Base-by-base conservation (phyloP, 1,139 yeast genomes). In the Candida tropicalis region DNA sequence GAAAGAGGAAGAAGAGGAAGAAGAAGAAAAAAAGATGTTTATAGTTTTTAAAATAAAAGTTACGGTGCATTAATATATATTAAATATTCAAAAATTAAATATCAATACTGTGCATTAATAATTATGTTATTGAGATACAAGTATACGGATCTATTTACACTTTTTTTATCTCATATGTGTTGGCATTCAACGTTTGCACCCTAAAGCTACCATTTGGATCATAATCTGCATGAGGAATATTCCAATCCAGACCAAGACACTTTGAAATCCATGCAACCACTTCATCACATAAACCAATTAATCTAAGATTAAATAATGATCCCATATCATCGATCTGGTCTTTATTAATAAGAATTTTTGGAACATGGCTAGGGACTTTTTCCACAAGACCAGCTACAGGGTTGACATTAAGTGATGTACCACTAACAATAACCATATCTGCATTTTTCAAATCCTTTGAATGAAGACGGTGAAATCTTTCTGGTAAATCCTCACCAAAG, bases 371-470 rank as follows among this genome's bases (percentile, higher is more conserved):
- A 0, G 86, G 84, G 3, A 89, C 63, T 62, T 81, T 73, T 48
- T 88, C 82, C 11, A 89, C 88, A 37, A 90, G 87, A 44, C 88
- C 90, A 37, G 91, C 83, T 6, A 91, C 97, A 0, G 98, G 98
- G 0, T 96, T 90, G 22, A 91, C 98, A 58, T 90, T 88, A 47
- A 91, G 72, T 20, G 97, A 89, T 0, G 97, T 90, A 11, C 98
- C 98, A 23, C 89, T 82, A 60, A 96, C 86, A 6, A 91, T 74
- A 37, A 90, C 65, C 43, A 91, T 68, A 62, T 91, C 97, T 63
- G 96, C 87, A 31, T 77, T 71, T 16, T 68, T 58, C 6, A 82
- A 69, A 55, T 84, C 90, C 38, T 70, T 65, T 32, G 75, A 70
- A 25, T 86, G 73, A 29, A 76, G 68, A 37, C 76, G 75, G 51